Conservation (phyloP, 129 eudicot genomes). For the Artemisia argyi region DNA sequence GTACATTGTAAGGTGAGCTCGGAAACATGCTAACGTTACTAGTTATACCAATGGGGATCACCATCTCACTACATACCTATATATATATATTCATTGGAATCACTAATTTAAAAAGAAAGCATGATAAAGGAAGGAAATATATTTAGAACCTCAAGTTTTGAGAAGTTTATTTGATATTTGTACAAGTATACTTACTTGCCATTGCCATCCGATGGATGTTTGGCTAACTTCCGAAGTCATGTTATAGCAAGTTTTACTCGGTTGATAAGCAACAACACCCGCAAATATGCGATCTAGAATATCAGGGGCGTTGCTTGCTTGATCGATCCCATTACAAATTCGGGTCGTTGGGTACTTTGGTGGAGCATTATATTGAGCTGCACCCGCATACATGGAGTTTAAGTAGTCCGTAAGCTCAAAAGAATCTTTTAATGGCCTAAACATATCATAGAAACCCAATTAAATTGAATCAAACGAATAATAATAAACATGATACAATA, state of each 20-base stretch:
- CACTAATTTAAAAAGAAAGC: not conserved
- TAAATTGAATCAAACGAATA: not conserved
- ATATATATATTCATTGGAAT: not conserved
- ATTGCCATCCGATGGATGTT: slow-evolving; percentile 49
- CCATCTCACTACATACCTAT: slow-evolving; percentile 78
- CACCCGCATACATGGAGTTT: slow-evolving; percentile 33
- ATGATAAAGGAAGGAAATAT: too few species aligned
- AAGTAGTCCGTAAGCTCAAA: slow-evolving; percentile 44
- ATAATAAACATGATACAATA: too few species aligned
- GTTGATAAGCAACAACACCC: slow-evolving; percentile 41
- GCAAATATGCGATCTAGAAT: slow-evolving; percentile 54
- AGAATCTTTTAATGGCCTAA: slow-evolving; percentile 41
- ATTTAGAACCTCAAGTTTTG: too few species aligned
- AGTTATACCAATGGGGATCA: slow-evolving; percentile 59
- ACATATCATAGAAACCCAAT: slow-evolving; percentile 1
- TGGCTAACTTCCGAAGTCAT: slow-evolving; percentile 15
- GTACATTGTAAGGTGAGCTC: slow-evolving; percentile 32
- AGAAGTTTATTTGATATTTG: not conserved
- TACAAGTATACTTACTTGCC: slow-evolving; percentile 64
- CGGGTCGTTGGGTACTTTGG: slow-evolving; percentile 45
- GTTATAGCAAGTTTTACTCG: slow-evolving; percentile 31
- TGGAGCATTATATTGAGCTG: slow-evolving; percentile 66
- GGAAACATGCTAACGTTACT: slow-evolving; percentile 62
- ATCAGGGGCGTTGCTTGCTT: slow-evolving; percentile 44
- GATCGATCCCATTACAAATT: slow-evolving; percentile 63